phyloP scores from a whole-genome alignment of 176 grass and related monocot species.

The Cocos nucifera region DNA sequence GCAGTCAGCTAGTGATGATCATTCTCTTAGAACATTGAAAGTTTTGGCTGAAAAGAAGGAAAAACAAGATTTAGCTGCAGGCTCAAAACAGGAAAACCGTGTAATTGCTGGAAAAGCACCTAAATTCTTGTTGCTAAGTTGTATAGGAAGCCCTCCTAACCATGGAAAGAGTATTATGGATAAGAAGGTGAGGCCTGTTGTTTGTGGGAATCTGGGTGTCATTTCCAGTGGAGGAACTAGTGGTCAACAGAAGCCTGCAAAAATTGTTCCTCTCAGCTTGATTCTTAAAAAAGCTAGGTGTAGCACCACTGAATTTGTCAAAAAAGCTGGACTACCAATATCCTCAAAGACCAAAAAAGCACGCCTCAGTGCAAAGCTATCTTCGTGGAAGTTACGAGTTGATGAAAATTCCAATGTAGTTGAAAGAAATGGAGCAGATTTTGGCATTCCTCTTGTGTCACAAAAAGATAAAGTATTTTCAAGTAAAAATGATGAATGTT shows the following conservation, averaged over 20 bases:
- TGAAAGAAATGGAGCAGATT: neutral
- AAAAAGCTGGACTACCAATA: slow-evolving; percentile 18
- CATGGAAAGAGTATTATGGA: slow-evolving; percentile 23
- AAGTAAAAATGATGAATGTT: slow-evolving; percentile 7
- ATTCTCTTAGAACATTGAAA: slow-evolving; percentile 19
- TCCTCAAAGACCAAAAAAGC: slow-evolving; percentile 23
- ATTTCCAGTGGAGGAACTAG: slow-evolving; percentile 54
- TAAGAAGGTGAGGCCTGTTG: slow-evolving; percentile 32
- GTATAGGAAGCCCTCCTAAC: slow-evolving; percentile 50
- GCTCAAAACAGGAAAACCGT: slow-evolving; percentile 23
- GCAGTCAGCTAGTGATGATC: slow-evolving; percentile 18
- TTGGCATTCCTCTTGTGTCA: neutral
- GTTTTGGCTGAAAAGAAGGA: slow-evolving; percentile 15
- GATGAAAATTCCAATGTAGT: neutral
- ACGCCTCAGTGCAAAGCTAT: slow-evolving; percentile 9
- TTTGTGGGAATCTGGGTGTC: slow-evolving; percentile 49
- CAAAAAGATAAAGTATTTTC: neutral
- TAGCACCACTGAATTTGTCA: slow-evolving; percentile 18
- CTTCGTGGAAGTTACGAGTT: neutral
- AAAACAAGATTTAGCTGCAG: slow-evolving; percentile 22
- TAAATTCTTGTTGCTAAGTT: slow-evolving; percentile 80
- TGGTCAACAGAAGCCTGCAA: slow-evolving; percentile 58
- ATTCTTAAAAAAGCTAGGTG: slow-evolving; percentile 66
- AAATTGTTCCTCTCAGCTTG: slow-evolving; percentile 73
- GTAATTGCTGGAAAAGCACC: slow-evolving; percentile 47